Conservation (phyloP, 441 rosid genomes). For the Corymbia calophylla region DNA sequence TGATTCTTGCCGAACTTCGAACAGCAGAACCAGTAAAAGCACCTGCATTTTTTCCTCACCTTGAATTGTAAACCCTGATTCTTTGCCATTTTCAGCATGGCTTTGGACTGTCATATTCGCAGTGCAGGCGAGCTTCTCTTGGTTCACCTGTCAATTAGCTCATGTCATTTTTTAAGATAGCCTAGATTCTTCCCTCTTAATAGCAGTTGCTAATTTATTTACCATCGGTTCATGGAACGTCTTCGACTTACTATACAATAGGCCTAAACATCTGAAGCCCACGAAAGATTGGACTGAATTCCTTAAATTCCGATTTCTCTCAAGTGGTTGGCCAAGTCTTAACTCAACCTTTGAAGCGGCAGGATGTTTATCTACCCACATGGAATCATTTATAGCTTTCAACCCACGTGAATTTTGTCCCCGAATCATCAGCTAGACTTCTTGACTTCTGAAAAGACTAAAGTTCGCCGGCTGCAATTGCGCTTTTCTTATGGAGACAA, state of each 20-base stretch:
- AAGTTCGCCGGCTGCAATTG: constrained; percentile 6
- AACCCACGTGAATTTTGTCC: constrained; percentile 4
- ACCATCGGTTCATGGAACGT: constrained; percentile 11
- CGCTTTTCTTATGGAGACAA: constrained; percentile 13
- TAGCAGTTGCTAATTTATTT: constrained; percentile 4
- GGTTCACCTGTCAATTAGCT: constrained; percentile 15
- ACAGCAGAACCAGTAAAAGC: background rate
- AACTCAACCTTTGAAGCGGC: constrained; percentile 26
- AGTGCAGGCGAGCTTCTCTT: constrained; percentile 8
- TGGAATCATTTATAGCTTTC: constrained; percentile 5
- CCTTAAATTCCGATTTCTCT: constrained; percentile 23
- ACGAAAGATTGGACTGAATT: constrained; percentile 11
- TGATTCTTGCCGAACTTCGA: constrained; percentile 5
- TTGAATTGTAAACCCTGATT: constrained; percentile 14
- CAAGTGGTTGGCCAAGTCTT: constrained; percentile 52
- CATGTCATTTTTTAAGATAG: constrained; percentile 6
- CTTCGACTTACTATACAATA: constrained; percentile 5
- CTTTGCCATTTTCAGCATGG: constrained; percentile 2
- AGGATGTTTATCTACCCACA: constrained; percentile 11
- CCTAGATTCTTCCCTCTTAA: constrained; percentile 17
- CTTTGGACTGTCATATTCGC: background rate
- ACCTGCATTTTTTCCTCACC: constrained; percentile 8
- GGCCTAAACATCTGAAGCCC: constrained; percentile 11
- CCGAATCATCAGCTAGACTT: background rate
- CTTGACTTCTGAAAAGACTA: constrained; percentile 13